Evolutionary conservation across 2,329 filamentous ascomycete species (phyloP).

Genomic region (Moelleriella libera): DNA sequence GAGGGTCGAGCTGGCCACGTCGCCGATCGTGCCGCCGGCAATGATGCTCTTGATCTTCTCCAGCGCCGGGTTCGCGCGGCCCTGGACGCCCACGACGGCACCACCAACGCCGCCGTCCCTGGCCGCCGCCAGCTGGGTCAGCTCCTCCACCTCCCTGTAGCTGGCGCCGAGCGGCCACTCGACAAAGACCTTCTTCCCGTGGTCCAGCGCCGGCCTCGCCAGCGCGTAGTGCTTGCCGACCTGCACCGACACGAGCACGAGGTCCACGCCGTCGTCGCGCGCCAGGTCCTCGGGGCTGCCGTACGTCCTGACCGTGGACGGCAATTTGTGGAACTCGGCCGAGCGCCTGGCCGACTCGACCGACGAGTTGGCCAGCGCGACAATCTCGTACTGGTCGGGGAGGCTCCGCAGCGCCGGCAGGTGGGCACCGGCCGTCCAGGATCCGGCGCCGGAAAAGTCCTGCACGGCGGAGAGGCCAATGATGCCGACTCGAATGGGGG

Average conservation of each 20-base stretch:
- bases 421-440: slow-evolving; percentile 37
- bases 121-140: slow-evolving; percentile 11
- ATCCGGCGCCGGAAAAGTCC: slow-evolving; percentile 1
- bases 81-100: background rate
- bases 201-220: slow-evolving; percentile 25
- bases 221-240: slow-evolving; percentile 32
- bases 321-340: slow-evolving; percentile 24
- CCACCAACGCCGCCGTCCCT: background rate
- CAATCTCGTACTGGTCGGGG: slow-evolving; percentile 25
- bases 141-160: slow-evolving; percentile 19
- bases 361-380: slow-evolving; percentile 34
- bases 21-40: slow-evolving; percentile 4
- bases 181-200: slow-evolving; percentile 34
- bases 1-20: background rate
- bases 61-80: background rate
- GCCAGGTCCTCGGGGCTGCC: slow-evolving; percentile 29
- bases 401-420: slow-evolving; percentile 27
- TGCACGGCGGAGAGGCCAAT: background rate
- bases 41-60: slow-evolving; percentile 7
- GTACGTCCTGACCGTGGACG: slow-evolving; percentile 24
- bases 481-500: background rate
- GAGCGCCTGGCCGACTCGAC: slow-evolving; percentile 25
- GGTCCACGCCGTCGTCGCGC: slow-evolving; percentile 30
- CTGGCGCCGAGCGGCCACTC: slow-evolving; percentile 39
- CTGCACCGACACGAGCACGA: slow-evolving; percentile 34